A percentile compares a stretch with the other conserved stretches of the same genome.
phyloP scores from a whole-genome alignment of 2,329 filamentous ascomycete genomes.

The Colletotrichum navitas region DNA sequence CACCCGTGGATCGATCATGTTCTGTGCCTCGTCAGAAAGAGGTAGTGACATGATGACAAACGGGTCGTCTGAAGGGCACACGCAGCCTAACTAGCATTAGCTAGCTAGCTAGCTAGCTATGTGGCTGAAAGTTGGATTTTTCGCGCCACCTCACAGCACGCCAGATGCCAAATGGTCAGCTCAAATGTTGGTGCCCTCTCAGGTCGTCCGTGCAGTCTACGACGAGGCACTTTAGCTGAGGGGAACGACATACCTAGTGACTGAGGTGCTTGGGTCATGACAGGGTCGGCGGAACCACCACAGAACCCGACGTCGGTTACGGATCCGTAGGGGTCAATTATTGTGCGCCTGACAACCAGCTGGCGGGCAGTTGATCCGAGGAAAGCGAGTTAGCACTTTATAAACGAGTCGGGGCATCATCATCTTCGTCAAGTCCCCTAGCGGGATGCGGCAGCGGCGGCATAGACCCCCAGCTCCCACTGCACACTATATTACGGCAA shows the following conservation, averaged over 20 bases:
- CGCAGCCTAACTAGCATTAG: neutral
- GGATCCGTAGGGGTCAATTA: neutral
- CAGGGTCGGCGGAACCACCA: neutral
- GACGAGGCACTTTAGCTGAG: neutral
- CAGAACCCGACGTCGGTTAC: neutral
- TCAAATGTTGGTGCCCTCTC: neutral
- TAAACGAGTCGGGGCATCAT: neutral
- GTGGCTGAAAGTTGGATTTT: neutral
- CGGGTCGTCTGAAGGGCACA: neutral
- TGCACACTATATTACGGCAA: neutral
- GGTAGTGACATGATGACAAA: neutral
- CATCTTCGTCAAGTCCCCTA: neutral
- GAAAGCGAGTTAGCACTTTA: neutral
- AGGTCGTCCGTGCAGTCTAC: neutral
- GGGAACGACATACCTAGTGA: neutral
- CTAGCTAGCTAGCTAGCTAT: neutral
- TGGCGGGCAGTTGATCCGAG: neutral
- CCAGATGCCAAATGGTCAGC: conserved; percentile 10
- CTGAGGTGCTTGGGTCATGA: neutral
- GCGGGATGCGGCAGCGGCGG: neutral
- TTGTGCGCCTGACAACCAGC: neutral
- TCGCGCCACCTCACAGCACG: neutral
- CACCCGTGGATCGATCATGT: neutral
- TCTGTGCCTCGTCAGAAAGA: neutral
- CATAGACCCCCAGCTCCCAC: neutral